Evolutionary conservation across 805 yeast species (phyloP).

Genomic region (Jamesozyma lodderae): DNA sequence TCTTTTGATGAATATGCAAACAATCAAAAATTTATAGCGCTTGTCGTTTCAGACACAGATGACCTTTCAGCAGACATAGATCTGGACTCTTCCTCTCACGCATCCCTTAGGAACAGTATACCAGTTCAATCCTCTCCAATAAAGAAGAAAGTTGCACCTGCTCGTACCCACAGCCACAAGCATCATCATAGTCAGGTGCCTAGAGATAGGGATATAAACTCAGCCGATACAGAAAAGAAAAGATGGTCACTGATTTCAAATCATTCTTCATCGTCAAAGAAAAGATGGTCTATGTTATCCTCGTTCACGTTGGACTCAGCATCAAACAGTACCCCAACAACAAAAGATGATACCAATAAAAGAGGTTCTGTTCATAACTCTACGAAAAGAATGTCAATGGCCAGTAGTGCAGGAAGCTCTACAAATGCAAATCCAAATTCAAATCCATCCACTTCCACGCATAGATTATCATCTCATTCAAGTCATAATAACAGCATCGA

Average conservation of each 20-base stretch:
- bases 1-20: constrained; percentile 20
- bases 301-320: constrained; percentile 13
- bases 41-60: constrained; percentile 28
- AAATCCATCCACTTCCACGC: background rate
- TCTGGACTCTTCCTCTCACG: too few relatives aligned
- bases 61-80: too few relatives aligned
- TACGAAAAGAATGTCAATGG: constrained; percentile 5
- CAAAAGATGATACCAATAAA: constrained; percentile 3
- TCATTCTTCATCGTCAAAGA: constrained; percentile 23
- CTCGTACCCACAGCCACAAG: background rate
- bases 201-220: background rate
- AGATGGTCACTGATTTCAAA: constrained; percentile 27
- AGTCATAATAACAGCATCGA: background rate
- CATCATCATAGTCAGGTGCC: background rate
- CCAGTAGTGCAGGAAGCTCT: constrained; percentile 1
- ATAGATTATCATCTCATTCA: background rate
- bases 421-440: background rate
- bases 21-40: constrained; percentile 24
- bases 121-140: too few relatives aligned
- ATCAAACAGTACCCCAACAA: constrained; percentile 1
- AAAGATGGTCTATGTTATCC: constrained; percentile 28
- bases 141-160: too few relatives aligned
- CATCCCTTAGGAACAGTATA: too few relatives aligned
- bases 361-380: constrained; percentile 11
- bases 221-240: constrained; percentile 16